phyloP scores from a whole-genome alignment of 106 monocot species.

The Dendrobium chrysotoxum region DNA sequence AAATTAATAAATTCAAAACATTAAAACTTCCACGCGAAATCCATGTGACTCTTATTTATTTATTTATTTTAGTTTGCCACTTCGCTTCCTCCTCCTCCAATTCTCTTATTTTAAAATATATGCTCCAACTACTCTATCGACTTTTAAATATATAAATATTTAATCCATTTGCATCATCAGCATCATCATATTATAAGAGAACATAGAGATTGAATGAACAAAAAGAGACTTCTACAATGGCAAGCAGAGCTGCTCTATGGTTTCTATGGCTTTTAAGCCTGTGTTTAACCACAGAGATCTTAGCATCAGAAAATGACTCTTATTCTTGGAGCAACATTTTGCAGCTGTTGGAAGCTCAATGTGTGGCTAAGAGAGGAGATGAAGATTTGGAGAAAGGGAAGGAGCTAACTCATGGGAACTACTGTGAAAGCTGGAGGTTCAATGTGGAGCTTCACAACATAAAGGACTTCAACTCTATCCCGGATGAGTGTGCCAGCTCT shows the following conservation, averaged over 20 bases:
- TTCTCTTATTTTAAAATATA: background rate
- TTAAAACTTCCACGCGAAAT: background rate
- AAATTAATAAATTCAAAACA: no score
- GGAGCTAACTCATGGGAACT: conserved; percentile 27
- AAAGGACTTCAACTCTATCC: conserved; percentile 25
- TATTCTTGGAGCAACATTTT: background rate
- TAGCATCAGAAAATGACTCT: background rate
- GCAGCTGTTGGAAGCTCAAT: background rate
- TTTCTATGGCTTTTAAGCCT: background rate
- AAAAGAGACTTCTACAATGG: background rate
- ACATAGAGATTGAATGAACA: background rate
- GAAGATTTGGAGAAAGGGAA: background rate
- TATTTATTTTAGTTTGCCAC: background rate
- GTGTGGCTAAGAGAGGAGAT: background rate
- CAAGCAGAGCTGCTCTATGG: background rate
- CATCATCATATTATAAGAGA: background rate
- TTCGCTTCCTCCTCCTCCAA: background rate
- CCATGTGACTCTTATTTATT: background rate
- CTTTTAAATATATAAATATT: no score
- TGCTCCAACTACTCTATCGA: no score
- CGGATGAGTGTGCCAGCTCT: conserved; percentile 28
- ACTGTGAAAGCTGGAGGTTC: conserved; percentile 70
- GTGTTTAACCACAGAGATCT: background rate
- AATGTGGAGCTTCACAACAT: conserved; percentile 61
- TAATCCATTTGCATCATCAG: background rate